These are phyloP conservation scores for Cronartium ribicola DNA, from an alignment of 1,284 basidiomycete genomes.

Conservation along the genomic window DNA sequence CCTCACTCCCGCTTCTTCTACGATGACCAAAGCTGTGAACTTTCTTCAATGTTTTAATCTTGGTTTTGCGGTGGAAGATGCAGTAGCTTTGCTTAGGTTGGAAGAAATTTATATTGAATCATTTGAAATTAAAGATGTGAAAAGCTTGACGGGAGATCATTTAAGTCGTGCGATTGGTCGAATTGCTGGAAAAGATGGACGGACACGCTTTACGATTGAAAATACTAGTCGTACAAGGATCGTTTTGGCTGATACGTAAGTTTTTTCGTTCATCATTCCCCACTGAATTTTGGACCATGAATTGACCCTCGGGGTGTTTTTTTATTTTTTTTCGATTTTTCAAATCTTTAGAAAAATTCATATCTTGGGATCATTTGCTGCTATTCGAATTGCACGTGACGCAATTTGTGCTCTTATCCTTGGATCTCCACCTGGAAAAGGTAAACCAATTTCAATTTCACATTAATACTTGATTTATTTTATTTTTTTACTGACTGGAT, in stretches of 20 bases:
- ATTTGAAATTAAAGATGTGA: conserved; percentile 40
- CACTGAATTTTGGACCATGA: not conserved
- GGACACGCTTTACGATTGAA: conserved; percentile 39
- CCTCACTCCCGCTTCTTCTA: conserved; percentile 31
- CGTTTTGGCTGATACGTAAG: conserved; percentile 36
- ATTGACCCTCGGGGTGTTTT: not conserved
- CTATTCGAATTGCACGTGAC: conserved; percentile 31
- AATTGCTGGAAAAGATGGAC: conserved; percentile 38
- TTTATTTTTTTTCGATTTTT: not conserved
- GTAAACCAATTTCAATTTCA: conserved; percentile 3
- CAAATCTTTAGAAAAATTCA: conserved; percentile 22
- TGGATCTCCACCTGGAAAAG: conserved; percentile 39
- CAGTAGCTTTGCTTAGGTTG: conserved; percentile 25
- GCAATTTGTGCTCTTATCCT: conserved; percentile 36
- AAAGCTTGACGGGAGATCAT: conserved; percentile 34
- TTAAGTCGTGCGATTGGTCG: conserved; percentile 41
- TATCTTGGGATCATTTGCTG: conserved; percentile 30
- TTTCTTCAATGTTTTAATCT: conserved; percentile 38
- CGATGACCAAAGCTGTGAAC: conserved; percentile 23
- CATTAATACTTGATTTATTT: not conserved
- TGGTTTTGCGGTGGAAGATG: conserved; percentile 31
- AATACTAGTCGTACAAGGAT: conserved; percentile 41
- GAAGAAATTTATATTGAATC: conserved; percentile 41
- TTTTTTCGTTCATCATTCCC: not conserved
- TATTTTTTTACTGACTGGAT: not conserved